Percentiles rank a stretch among this genome's conserved stretches.
Evolutionary conservation across 345 rosid genomes (phyloP).

Genomic region (Geranium rotundifolium): DNA sequence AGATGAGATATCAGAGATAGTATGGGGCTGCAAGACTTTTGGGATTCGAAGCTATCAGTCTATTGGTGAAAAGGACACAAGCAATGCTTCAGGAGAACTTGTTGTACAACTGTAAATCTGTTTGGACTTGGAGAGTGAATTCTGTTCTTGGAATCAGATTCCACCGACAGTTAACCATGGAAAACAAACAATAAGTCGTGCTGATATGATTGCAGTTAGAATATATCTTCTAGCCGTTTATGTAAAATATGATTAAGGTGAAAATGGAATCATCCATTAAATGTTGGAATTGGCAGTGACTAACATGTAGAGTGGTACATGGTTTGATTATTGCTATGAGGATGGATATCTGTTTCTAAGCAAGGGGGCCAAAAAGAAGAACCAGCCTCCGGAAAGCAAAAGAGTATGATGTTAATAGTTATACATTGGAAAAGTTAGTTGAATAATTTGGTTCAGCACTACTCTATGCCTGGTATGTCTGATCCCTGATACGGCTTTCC

Average conservation of each 20-base stretch:
- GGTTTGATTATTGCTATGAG: no score
- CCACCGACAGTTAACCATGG: background rate
- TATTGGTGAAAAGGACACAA: constrained; percentile 21
- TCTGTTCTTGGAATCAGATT: background rate
- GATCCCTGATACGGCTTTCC: background rate
- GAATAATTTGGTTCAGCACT: background rate
- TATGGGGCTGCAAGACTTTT: constrained; percentile 81
- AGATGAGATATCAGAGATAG: constrained; percentile 71
- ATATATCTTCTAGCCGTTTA: no score
- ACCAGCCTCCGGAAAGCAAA: no score
- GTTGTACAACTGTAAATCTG: background rate
- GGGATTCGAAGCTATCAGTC: constrained; percentile 50
- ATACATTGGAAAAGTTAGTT: no score
- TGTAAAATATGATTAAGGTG: background rate
- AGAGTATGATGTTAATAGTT: no score
- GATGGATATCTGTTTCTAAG: no score
- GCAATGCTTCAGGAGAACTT: constrained; percentile 10
- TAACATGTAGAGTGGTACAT: no score
- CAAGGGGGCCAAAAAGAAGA: no score
- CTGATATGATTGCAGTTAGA: no score
- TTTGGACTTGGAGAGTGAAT: background rate
- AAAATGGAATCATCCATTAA: no score
- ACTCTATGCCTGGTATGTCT: background rate
- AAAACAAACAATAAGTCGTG: no score
- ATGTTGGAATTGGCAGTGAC: no score